Evolutionary conservation across 768 basidiomycete species (phyloP).

Genomic region (Mycena polygramma): DNA sequence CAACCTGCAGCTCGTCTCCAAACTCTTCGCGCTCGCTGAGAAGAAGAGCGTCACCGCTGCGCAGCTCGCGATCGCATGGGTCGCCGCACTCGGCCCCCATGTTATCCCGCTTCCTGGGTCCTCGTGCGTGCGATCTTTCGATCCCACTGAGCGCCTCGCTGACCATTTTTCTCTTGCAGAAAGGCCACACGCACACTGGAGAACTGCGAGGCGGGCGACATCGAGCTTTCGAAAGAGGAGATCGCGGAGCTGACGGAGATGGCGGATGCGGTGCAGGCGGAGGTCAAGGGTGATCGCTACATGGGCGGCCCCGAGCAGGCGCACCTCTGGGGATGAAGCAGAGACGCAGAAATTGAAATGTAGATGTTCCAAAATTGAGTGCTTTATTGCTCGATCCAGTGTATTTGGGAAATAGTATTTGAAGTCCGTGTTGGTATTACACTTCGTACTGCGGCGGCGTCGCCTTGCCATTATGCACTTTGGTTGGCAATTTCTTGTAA

Average conservation of each 20-base stretch:
- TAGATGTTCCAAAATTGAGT: too few species aligned
- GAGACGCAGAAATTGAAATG: too few species aligned
- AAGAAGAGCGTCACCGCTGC: constrained; percentile 57
- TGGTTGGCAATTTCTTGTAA: background rate
- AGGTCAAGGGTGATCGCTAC: constrained; percentile 13
- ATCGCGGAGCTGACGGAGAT: constrained; percentile 53
- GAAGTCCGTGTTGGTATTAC: too few species aligned
- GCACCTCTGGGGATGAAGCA: constrained; percentile 15
- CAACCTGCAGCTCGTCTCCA: constrained; percentile 59
- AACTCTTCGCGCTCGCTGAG: constrained; percentile 53
- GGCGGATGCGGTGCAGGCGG: background rate
- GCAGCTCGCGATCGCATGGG: constrained; percentile 60
- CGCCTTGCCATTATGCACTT: too few species aligned
- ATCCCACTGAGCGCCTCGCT: too few species aligned
- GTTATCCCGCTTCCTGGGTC: constrained; percentile 67
- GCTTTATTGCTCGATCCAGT: too few species aligned
- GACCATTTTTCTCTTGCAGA: background rate
- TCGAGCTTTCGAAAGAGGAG: constrained; percentile 59
- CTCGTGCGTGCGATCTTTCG: constrained; percentile 44
- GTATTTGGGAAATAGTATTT: too few species aligned
- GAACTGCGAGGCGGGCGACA: constrained; percentile 56
- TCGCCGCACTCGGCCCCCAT: constrained; percentile 52
- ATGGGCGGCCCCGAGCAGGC: constrained; percentile 26
- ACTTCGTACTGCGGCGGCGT: too few species aligned
- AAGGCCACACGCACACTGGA: constrained; percentile 53